phyloP scores from a whole-genome alignment of 164 flowering plant species.

The Dillenia suffruticosa region DNA sequence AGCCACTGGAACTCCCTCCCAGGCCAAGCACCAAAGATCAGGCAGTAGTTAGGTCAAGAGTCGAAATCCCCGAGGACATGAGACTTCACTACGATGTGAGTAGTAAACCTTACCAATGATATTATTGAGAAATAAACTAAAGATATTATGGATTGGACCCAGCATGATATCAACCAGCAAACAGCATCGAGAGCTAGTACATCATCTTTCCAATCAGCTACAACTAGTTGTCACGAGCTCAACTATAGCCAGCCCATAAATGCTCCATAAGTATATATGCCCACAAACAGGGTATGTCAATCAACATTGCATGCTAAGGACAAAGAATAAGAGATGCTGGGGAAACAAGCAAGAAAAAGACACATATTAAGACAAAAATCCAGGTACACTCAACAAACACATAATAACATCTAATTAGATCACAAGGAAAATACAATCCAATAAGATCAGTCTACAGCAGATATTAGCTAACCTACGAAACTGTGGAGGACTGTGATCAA shows the following conservation, averaged over 20 bases:
- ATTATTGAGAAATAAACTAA: conserved; percentile 7
- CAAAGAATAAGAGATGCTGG: background rate
- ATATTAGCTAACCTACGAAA: background rate
- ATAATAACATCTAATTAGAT: background rate
- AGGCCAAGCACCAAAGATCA: conserved; percentile 11
- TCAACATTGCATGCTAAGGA: background rate
- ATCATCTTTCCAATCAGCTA: conserved; percentile 28
- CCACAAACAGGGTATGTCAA: background rate
- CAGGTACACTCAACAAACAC: background rate
- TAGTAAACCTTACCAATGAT: conserved; percentile 27
- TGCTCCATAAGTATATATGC: conserved; percentile 10
- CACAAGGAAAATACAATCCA: background rate
- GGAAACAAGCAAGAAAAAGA: background rate
- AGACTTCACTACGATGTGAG: conserved; percentile 12
- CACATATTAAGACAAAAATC: background rate
- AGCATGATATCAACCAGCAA: conserved; percentile 16
- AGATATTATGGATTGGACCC: conserved; percentile 9
- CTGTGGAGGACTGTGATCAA: conserved; percentile 6
- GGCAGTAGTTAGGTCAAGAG: conserved; percentile 21
- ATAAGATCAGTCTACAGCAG: background rate
- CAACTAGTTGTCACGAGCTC: conserved; percentile 19
- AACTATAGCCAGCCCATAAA: conserved; percentile 16
- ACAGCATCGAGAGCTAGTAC: conserved; percentile 25
- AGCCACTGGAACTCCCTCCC: conserved; percentile 21
- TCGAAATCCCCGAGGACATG: conserved; percentile 20